Conservation (phyloP, 2,329 filamentous ascomycete genomes). For the Alternaria solani region DNA sequence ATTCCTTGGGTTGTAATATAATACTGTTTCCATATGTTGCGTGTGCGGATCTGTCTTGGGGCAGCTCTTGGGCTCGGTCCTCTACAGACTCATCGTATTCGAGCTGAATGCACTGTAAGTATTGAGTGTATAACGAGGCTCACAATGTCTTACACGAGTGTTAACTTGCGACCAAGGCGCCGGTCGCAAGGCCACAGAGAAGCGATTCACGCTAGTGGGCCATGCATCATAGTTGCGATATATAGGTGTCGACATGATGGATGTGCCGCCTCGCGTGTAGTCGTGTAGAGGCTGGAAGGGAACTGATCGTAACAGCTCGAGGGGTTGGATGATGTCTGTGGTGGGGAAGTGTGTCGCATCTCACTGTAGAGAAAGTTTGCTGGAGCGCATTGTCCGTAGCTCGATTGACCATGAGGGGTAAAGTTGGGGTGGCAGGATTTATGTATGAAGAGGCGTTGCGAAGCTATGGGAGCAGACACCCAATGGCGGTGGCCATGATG, state of each 20-base stretch:
- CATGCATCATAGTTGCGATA: neutral
- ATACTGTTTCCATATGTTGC: neutral
- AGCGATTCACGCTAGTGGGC: neutral
- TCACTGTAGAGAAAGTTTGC: neutral
- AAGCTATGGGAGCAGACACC: neutral
- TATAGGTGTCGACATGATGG: slow-evolving; percentile 5
- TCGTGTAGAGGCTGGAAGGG: neutral
- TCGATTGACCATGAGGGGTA: neutral
- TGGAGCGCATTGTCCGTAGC: neutral
- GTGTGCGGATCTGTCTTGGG: neutral
- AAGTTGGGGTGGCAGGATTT: neutral
- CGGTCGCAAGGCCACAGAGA: neutral
- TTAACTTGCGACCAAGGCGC: slow-evolving; percentile 14
- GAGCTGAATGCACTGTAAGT: neutral
- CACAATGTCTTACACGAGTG: slow-evolving; percentile 5
- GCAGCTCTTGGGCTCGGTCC: neutral
- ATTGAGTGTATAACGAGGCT: neutral
- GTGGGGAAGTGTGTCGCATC: neutral
- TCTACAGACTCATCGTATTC: neutral
- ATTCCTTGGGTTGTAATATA: neutral
- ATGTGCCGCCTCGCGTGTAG: neutral
- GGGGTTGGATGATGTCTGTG: neutral
- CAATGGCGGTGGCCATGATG: slow-evolving; percentile 4
- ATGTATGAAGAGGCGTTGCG: neutral
- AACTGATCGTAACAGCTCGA: neutral